These are phyloP conservation scores for Cladophialophora bantiana DNA, from an alignment of 2,329 filamentous ascomycete genomes.

Conservation along the genomic window DNA sequence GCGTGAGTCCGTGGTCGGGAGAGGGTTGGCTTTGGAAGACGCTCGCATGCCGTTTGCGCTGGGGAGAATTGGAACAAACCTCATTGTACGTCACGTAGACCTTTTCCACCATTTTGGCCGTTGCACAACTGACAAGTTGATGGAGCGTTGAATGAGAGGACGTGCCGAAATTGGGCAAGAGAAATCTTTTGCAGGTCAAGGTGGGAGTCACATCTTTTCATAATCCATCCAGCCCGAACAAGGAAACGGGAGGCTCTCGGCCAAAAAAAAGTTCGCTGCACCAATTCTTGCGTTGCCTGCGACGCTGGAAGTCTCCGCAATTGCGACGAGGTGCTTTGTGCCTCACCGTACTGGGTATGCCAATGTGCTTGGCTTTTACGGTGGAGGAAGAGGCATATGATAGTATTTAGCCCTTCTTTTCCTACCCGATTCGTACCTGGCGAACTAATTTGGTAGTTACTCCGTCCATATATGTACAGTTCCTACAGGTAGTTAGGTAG, in stretches of 20 bases:
- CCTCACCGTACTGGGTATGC: neutral
- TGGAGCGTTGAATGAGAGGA: neutral
- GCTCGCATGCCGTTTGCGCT: neutral
- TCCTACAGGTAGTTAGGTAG: no score
- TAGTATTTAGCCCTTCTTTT: neutral
- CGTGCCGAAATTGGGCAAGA: conserved; percentile 1
- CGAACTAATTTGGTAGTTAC: no score
- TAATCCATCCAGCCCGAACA: conserved; percentile 10
- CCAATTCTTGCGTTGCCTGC: neutral
- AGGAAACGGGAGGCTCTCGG: conserved; percentile 6
- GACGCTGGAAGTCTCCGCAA: neutral
- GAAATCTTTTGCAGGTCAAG: conserved; percentile 9
- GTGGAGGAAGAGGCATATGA: neutral
- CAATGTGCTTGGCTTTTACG: neutral
- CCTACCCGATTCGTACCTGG: no score
- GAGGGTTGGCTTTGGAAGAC: neutral
- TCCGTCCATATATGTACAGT: no score
- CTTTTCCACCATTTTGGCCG: conserved; percentile 73
- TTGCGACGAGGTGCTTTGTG: neutral
- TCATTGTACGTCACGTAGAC: conserved; percentile 92
- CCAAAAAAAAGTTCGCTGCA: conserved; percentile 23
- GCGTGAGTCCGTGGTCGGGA: conserved; percentile 2
- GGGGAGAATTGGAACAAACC: conserved; percentile 60
- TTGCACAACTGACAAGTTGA: neutral
- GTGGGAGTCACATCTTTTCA: conserved; percentile 28